phyloP scores from a whole-genome alignment of 495 filamentous ascomycete genomes.

The Podospora tetraspora region DNA sequence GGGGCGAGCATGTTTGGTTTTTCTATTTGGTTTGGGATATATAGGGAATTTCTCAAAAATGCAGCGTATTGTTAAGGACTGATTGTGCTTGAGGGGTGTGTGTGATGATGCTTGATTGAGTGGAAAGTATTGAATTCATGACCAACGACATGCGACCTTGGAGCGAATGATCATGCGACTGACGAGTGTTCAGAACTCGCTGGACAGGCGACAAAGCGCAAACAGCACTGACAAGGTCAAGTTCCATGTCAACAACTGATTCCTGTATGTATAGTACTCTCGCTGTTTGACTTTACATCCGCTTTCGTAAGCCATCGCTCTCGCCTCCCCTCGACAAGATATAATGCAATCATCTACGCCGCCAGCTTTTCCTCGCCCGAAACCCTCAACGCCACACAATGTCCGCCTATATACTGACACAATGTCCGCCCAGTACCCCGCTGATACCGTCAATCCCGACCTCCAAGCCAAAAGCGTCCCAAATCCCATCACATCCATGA shows the following conservation, averaged over 20 bases:
- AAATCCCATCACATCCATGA: neutral
- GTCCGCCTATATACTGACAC: neutral
- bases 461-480: neutral
- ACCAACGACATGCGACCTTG: neutral
- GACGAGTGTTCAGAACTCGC: too few relatives aligned
- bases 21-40: neutral
- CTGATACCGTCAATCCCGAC: neutral
- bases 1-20: neutral
- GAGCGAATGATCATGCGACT: too few relatives aligned
- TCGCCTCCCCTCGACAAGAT: neutral
- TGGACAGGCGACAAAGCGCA: neutral
- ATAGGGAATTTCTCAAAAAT: neutral
- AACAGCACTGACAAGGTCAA: neutral
- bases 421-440: neutral
- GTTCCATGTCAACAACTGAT: neutral
- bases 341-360: neutral
- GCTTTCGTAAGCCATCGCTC: neutral
- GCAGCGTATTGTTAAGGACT: neutral
- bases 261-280: neutral
- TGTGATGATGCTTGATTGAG: neutral
- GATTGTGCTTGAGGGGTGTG: neutral
- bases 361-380: neutral
- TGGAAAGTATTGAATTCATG: neutral
- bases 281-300: neutral
- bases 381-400: neutral